Conservation (phyloP, 176 grass and related monocot species). For the Canna indica region DNA sequence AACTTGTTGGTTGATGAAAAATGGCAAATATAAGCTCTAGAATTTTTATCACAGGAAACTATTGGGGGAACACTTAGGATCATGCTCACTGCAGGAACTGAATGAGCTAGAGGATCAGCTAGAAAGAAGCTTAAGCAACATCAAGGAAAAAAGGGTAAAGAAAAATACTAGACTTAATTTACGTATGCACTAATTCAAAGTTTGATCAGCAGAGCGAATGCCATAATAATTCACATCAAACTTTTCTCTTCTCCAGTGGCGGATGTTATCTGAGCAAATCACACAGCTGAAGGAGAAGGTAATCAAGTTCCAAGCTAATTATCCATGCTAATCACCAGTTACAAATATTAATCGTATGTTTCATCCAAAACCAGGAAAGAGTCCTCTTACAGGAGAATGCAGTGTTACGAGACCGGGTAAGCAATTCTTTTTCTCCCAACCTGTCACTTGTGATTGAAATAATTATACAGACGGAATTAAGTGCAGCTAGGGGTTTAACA, state of each 20-base stretch:
- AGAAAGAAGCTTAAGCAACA: constrained; percentile 43
- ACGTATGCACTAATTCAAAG: not conserved
- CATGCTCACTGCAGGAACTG: constrained; percentile 52
- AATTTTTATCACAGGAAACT: constrained; percentile 37
- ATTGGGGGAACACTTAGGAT: constrained; percentile 41
- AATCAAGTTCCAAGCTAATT: constrained; percentile 6
- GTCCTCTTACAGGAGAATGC: constrained; percentile 47
- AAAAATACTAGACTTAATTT: not conserved
- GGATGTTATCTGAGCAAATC: constrained; percentile 48
- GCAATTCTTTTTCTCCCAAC: not conserved
- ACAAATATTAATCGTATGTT: not conserved
- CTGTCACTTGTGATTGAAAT: not conserved
- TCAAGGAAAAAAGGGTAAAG: constrained; percentile 64
- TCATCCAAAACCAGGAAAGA: constrained; percentile 32
- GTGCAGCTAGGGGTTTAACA: not conserved
- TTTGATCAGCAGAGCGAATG: not conserved
- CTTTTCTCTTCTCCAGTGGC: constrained; percentile 33
- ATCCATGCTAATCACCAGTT: not conserved
- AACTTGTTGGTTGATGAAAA: not conserved
- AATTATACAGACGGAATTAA: not conserved
- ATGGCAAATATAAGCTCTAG: not conserved
- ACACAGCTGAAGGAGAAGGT: constrained; percentile 60
- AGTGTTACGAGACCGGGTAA: constrained; percentile 41
- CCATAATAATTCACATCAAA: not conserved
- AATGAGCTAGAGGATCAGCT: constrained; percentile 47